Conservation (phyloP, 306 rosid species). For the Hippophae gyantsensis region DNA sequence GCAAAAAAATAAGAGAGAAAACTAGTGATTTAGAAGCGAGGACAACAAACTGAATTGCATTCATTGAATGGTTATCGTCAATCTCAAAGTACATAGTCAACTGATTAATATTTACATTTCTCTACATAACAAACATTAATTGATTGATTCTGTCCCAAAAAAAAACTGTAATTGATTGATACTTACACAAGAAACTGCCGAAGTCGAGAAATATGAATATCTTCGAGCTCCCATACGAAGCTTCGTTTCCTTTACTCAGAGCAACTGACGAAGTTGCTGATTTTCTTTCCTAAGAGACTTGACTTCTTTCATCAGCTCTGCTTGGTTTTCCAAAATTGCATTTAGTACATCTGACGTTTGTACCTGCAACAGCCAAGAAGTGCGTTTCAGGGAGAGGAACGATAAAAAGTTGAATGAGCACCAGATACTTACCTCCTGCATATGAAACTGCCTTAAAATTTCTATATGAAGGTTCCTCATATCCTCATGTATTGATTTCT, state of each 20-base stretch:
- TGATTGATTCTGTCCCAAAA: too few species aligned
- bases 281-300: constrained; percentile 77
- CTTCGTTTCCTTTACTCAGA: constrained; percentile 35
- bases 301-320: constrained; percentile 78
- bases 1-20: too few species aligned
- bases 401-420: not conserved
- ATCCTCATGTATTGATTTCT: constrained; percentile 84
- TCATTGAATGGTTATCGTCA: too few species aligned
- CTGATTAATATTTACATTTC: too few species aligned
- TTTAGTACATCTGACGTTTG: constrained; percentile 54
- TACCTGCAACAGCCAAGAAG: constrained; percentile 31
- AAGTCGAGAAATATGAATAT: too few species aligned
- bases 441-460: constrained; percentile 81
- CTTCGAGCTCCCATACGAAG: too few species aligned
- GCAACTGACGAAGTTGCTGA: constrained; percentile 83
- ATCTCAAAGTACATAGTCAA: too few species aligned
- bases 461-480: constrained; percentile 95
- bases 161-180: too few species aligned
- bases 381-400: constrained; percentile 6
- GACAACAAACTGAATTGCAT: too few species aligned
- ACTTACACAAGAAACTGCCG: too few species aligned
- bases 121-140: too few species aligned
- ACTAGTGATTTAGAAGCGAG: too few species aligned
- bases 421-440: constrained; percentile 76
- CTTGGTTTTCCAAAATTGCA: constrained; percentile 73